Evolutionary conservation across 768 basidiomycete species (phyloP).

Genomic region (Lyophyllum semitale): DNA sequence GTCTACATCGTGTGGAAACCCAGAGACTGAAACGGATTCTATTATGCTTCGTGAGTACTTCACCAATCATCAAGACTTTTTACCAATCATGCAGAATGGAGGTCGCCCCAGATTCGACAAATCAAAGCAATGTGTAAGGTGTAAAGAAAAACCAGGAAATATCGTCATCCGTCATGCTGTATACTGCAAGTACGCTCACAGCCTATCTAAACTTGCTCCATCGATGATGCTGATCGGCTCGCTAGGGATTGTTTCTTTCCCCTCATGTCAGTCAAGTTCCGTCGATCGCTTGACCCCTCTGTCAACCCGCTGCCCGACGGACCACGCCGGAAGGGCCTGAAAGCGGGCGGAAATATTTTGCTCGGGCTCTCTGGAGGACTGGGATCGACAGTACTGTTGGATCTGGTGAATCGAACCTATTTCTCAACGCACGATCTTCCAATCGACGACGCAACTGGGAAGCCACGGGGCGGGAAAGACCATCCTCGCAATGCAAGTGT

Average conservation of each 20-base stretch:
- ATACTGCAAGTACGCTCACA: conserved; percentile 72
- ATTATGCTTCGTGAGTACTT: conserved; percentile 65
- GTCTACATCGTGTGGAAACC: conserved; percentile 62
- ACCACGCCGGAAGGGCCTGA: conserved; percentile 58
- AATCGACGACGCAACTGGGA: conserved; percentile 23
- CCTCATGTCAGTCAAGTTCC: conserved; percentile 63
- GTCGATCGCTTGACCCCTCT: conserved; percentile 61
- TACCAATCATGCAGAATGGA: conserved; percentile 26
- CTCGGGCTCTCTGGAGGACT: conserved; percentile 81
- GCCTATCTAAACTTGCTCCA: background rate
- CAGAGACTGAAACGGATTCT: conserved; percentile 55
- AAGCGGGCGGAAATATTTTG: conserved; percentile 68
- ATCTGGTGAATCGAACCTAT: conserved; percentile 65
- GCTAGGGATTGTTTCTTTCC: conserved; percentile 67
- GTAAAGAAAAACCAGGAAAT: conserved; percentile 65
- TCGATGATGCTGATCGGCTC: background rate
- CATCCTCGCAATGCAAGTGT: conserved; percentile 65
- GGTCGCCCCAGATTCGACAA: conserved; percentile 70
- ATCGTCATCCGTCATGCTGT: conserved; percentile 78
- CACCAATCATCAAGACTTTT: background rate
- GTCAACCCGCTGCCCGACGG: conserved; percentile 59
- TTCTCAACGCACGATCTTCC: conserved; percentile 34
- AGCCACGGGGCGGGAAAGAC: conserved; percentile 54
- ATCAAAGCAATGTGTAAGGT: conserved; percentile 70
- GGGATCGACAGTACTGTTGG: conserved; percentile 71